phyloP scores from a whole-genome alignment of 352 stramenopile genomes.

The Plasmopara viticola region DNA sequence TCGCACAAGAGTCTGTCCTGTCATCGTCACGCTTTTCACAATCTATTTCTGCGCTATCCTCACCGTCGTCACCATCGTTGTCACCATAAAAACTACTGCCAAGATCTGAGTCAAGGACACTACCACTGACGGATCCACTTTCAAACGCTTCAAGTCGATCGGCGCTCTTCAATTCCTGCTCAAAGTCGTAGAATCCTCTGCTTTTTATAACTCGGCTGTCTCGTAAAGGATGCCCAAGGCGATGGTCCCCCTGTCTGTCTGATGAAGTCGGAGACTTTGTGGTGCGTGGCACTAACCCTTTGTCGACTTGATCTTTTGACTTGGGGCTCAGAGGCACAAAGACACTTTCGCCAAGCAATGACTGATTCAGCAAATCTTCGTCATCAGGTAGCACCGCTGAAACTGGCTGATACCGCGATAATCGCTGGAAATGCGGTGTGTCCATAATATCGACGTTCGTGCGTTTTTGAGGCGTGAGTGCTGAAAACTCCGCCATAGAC shows the following conservation, averaged over 20 bases:
- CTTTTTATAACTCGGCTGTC: conserved; percentile 72
- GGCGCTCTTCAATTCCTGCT: conserved; percentile 20
- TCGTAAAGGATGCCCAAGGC: conserved; percentile 26
- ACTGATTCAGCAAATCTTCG: conserved; percentile 44
- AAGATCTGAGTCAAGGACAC: conserved; percentile 14
- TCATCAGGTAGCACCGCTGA: conserved; percentile 14
- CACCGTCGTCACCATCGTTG: conserved; percentile 18
- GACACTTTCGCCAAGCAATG: conserved; percentile 57
- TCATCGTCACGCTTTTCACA: conserved; percentile 9
- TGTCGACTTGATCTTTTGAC: conserved; percentile 13
- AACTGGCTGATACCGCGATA: conserved; percentile 29
- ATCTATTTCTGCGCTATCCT: conserved; percentile 3
- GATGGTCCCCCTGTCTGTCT: conserved; percentile 7
- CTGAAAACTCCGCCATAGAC: conserved; percentile 61
- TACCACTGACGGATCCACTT: conserved; percentile 18
- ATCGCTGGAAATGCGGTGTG: conserved; percentile 37
- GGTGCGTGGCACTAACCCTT: conserved; percentile 20
- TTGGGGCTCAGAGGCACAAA: conserved; percentile 55
- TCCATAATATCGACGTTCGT: conserved; percentile 22
- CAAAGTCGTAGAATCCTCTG: conserved; percentile 66
- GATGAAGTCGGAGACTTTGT: conserved; percentile 32
- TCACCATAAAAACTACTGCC: conserved; percentile 22
- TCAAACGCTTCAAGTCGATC: conserved; percentile 11
- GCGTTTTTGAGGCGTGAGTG: conserved; percentile 19
- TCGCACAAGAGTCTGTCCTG: conserved; percentile 3